Conservation (phyloP, 176 grass and related monocot species). For the Hordeum marinum region DNA sequence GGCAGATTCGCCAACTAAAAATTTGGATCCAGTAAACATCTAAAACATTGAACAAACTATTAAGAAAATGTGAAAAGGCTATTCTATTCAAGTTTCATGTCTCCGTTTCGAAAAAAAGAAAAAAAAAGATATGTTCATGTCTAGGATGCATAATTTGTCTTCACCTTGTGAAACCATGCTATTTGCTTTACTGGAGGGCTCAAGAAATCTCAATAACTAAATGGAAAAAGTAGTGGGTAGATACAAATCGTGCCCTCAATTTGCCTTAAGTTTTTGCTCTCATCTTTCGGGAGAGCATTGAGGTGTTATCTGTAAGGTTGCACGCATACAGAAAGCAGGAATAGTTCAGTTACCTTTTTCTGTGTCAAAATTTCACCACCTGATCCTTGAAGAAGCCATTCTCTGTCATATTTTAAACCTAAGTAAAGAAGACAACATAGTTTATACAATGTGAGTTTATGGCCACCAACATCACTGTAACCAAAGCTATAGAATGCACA, state of each 20-base stretch:
- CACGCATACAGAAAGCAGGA: background rate
- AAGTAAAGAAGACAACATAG: background rate
- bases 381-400: conserved; percentile 89
- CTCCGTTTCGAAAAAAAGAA: too few species aligned
- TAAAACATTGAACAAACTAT: background rate
- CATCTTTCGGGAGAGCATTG: background rate
- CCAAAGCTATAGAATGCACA: conserved; percentile 6
- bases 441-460: background rate
- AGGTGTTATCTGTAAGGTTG: background rate
- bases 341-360: conserved; percentile 56
- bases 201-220: background rate
- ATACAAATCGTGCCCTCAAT: background rate
- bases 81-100: conserved; percentile 1
- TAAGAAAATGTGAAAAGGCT: background rate
- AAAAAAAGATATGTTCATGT: background rate
- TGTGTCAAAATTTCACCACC: conserved; percentile 85
- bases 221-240: background rate
- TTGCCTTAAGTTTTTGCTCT: background rate
- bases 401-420: conserved; percentile 94
- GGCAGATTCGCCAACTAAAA: background rate
- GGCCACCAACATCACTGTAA: background rate
- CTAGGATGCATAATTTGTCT: background rate
- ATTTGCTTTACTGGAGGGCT: background rate
- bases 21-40: background rate
- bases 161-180: background rate